phyloP scores from a whole-genome alignment of 805 yeast species.

The Pichia gijzeniarum region DNA sequence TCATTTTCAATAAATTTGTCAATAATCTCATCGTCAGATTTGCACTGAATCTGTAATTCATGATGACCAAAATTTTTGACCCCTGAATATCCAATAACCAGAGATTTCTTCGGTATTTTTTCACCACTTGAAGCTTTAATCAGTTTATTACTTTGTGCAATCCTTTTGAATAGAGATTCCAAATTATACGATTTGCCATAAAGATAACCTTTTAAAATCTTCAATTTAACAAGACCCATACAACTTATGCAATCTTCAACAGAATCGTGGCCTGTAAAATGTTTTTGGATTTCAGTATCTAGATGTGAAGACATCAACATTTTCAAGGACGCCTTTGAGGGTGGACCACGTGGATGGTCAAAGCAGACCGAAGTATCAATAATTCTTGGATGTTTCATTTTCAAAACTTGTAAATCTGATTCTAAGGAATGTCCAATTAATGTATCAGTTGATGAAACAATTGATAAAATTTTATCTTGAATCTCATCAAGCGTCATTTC shows the following conservation, averaged over 20 bases:
- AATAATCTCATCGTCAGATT: constrained; percentile 55
- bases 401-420: constrained; percentile 68
- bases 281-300: constrained; percentile 55
- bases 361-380: constrained; percentile 75
- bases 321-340: constrained; percentile 70
- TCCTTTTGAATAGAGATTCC: constrained; percentile 36
- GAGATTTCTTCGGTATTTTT: constrained; percentile 24
- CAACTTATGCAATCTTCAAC: constrained; percentile 81
- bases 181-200: constrained; percentile 51
- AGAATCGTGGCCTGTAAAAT: constrained; percentile 72
- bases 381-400: constrained; percentile 62
- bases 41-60: constrained; percentile 37
- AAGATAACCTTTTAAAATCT: constrained; percentile 56
- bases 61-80: constrained; percentile 17
- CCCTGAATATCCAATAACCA: constrained; percentile 20
- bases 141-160: constrained; percentile 24
- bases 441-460: constrained; percentile 53
- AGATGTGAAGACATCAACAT: constrained; percentile 58
- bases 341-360: constrained; percentile 81
- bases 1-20: constrained; percentile 34
- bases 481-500: constrained; percentile 62
- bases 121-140: constrained; percentile 18
- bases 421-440: constrained; percentile 89
- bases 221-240: constrained; percentile 65
- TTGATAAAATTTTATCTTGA: constrained; percentile 46